phyloP scores from a whole-genome alignment of 2,329 filamentous ascomycete species.

The Calonectria honghensis region DNA sequence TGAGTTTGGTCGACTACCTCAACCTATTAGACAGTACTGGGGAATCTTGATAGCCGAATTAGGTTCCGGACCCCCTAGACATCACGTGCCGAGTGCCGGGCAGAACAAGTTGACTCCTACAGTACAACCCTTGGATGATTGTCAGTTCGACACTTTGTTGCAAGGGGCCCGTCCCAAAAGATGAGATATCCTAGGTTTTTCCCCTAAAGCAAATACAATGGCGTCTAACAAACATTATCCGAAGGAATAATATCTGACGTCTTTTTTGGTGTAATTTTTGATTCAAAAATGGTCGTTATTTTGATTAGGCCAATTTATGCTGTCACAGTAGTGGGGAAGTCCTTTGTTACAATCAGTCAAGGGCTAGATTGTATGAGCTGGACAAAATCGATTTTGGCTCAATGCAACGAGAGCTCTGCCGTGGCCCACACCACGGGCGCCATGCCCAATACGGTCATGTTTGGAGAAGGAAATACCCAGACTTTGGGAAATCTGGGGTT shows the following conservation, averaged over 20 bases:
- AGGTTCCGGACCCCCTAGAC: background rate
- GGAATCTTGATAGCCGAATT: background rate
- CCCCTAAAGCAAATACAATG: too few species aligned
- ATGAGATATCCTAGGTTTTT: too few species aligned
- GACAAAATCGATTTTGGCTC: background rate
- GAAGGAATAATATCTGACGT: too few species aligned
- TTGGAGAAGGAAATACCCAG: background rate
- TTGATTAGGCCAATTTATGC: too few species aligned
- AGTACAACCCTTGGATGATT: too few species aligned
- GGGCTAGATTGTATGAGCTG: background rate
- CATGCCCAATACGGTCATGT: background rate
- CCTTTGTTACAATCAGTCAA: too few species aligned
- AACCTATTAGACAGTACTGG: background rate
- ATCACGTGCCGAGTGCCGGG: background rate
- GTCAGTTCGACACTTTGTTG: too few species aligned
- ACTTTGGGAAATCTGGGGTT: background rate
- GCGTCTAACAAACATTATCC: too few species aligned
- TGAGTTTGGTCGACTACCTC: background rate
- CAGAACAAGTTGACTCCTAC: background rate
- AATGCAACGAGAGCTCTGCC: background rate
- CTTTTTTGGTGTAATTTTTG: too few species aligned
- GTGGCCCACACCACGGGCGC: background rate
- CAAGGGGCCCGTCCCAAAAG: too few species aligned
- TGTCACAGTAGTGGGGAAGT: too few species aligned
- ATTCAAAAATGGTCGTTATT: too few species aligned